These are phyloP conservation scores for Venturia pyrina DNA, from an alignment of 2,329 filamentous ascomycete species.

Conservation along the genomic window DNA sequence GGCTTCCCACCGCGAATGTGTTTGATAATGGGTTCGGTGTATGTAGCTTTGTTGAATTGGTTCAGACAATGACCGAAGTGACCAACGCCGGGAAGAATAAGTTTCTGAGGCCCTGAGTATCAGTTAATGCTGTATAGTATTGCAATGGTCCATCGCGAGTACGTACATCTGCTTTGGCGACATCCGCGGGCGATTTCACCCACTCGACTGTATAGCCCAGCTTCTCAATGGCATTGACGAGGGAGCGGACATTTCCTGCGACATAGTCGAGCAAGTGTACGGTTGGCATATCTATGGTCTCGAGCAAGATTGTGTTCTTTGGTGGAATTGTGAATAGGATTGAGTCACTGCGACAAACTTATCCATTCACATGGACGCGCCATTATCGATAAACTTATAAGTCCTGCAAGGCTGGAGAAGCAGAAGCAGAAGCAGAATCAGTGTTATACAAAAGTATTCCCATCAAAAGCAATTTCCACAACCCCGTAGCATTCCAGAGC, in stretches of 20 bases:
- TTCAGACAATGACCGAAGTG: slow-evolving; percentile 94
- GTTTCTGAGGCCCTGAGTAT: slow-evolving; percentile 50
- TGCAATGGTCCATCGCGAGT: background rate
- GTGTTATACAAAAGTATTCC: too few species aligned
- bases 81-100: slow-evolving; percentile 92
- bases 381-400: background rate
- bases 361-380: background rate
- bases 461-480: too few species aligned
- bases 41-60: slow-evolving; percentile 73
- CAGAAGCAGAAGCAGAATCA: too few species aligned
- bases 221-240: slow-evolving; percentile 97
- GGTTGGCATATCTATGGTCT: slow-evolving; percentile 49
- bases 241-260: slow-evolving; percentile 87
- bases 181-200: slow-evolving; percentile 76
- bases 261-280: slow-evolving; percentile 84
- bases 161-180: slow-evolving; percentile 70
- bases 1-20: slow-evolving; percentile 89
- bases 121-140: slow-evolving; percentile 6
- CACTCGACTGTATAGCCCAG: slow-evolving; percentile 88
- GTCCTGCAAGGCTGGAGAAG: background rate
- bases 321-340: background rate
- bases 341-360: background rate
- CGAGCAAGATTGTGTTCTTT: background rate
- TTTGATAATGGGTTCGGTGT: slow-evolving; percentile 67
- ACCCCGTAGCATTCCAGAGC: too few species aligned